Evolutionary conservation across 176 grass and related monocot genomes (phyloP).

Genomic region (Thinopyrum elongatum): DNA sequence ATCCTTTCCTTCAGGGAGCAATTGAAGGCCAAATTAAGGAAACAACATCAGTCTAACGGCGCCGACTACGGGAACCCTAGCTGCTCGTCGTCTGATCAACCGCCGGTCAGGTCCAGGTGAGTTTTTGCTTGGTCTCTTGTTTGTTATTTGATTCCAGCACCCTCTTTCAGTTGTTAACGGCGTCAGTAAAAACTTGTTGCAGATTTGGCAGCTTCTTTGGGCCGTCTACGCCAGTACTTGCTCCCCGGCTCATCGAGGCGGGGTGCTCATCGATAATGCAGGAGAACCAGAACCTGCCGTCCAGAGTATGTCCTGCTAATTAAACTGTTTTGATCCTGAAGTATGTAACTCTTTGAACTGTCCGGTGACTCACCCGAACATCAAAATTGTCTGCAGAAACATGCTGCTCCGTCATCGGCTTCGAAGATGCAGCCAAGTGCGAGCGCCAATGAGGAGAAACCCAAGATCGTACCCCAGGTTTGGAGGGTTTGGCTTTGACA

Average conservation of each 20-base stretch:
- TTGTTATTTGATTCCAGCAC: not conserved
- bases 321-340: not conserved
- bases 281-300: slow-evolving; percentile 26
- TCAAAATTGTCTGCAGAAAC: slow-evolving; percentile 35
- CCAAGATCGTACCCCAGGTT: slow-evolving; percentile 58
- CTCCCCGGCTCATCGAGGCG: slow-evolving; percentile 74
- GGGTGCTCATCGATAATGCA: slow-evolving; percentile 44
- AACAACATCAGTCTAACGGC: not conserved
- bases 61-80: not conserved
- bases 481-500: slow-evolving; percentile 2
- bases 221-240: slow-evolving; percentile 59
- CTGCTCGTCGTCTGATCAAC: not conserved
- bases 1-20: slow-evolving; percentile 39
- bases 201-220: slow-evolving; percentile 94
- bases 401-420: not conserved
- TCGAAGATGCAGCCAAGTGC: slow-evolving; percentile 25
- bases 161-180: not conserved
- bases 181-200: not conserved
- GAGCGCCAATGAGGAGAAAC: slow-evolving; percentile 36
- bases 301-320: not conserved
- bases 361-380: not conserved
- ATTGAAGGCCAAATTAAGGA: slow-evolving; percentile 36
- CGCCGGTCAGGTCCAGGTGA: slow-evolving; percentile 2
- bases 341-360: not conserved
- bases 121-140: not conserved